These are phyloP conservation scores for Lepidium africanum DNA, from an alignment of 345 rosid genomes.

Conservation along the genomic window DNA sequence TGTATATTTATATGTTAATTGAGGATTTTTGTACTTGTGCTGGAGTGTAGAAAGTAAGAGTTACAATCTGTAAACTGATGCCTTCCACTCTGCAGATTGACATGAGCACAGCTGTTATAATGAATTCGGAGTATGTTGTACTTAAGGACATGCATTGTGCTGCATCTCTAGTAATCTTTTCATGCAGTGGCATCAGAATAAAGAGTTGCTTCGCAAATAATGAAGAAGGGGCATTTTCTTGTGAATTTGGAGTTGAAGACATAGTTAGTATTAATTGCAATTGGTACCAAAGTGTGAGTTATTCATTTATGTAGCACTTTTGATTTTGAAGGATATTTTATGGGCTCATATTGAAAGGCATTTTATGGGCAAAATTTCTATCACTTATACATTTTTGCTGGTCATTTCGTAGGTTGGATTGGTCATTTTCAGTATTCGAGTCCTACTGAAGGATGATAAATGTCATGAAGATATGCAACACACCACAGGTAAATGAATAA, in stretches of 20 bases:
- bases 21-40: neutral
- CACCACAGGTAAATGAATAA: conserved; percentile 34
- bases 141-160: conserved; percentile 36
- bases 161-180: conserved; percentile 49
- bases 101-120: conserved; percentile 28
- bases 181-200: conserved; percentile 43
- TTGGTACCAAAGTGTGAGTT: conserved; percentile 63
- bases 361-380: neutral
- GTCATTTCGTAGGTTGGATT: conserved; percentile 45
- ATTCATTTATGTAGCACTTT: neutral
- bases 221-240: conserved; percentile 32
- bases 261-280: conserved; percentile 51
- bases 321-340: neutral
- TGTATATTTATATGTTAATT: neutral
- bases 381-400: conserved; percentile 1
- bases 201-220: conserved; percentile 31
- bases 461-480: conserved; percentile 25
- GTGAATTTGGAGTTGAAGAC: conserved; percentile 65
- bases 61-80: conserved; percentile 7
- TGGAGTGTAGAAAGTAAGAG: neutral
- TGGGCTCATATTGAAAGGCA: conserved; percentile 1
- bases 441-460: conserved; percentile 39
- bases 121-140: conserved; percentile 54
- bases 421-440: conserved; percentile 45
- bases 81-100: conserved; percentile 47